Evolutionary conservation across 1,284 basidiomycete genomes (phyloP).

Genomic region (Microbotryum violaceum): DNA sequence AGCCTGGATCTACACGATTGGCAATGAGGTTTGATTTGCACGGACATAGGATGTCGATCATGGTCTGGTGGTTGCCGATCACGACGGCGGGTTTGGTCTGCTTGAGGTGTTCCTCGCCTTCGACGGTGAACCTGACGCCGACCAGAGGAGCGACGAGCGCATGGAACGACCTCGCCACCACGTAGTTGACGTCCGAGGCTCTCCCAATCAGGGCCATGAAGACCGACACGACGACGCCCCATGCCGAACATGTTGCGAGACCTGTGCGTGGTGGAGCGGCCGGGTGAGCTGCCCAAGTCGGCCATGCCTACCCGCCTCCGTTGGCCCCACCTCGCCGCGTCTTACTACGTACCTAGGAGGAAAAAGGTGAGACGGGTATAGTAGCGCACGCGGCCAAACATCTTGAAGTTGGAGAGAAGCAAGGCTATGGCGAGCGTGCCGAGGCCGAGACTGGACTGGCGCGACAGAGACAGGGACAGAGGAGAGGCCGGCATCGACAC

Average conservation of each 20-base stretch:
- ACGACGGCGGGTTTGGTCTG: conserved; percentile 60
- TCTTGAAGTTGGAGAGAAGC: conserved; percentile 13
- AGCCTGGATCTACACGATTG: no score
- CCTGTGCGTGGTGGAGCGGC: background rate
- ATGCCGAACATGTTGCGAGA: conserved; percentile 63
- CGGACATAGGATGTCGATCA: conserved; percentile 66
- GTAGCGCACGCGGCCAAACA: conserved; percentile 21
- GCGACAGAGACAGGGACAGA: no score
- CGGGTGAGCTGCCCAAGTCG: background rate
- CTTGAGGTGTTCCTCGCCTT: conserved; percentile 72
- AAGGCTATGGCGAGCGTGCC: background rate
- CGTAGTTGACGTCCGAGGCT: conserved; percentile 72
- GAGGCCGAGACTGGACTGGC: no score
- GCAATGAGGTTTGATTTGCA: no score
- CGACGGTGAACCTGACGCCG: conserved; percentile 66
- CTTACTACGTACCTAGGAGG: conserved; percentile 11
- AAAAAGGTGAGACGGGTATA: conserved; percentile 26
- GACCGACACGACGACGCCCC: conserved; percentile 65
- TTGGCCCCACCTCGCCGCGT: no score
- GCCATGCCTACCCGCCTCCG: background rate
- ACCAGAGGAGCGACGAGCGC: conserved; percentile 57
- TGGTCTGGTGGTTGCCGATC: conserved; percentile 86
- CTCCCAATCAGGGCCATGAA: conserved; percentile 61
- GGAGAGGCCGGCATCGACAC: no score
- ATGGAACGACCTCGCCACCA: conserved; percentile 83